phyloP scores from a whole-genome alignment of 495 filamentous ascomycete species.

The Cryomyces minteri region DNA sequence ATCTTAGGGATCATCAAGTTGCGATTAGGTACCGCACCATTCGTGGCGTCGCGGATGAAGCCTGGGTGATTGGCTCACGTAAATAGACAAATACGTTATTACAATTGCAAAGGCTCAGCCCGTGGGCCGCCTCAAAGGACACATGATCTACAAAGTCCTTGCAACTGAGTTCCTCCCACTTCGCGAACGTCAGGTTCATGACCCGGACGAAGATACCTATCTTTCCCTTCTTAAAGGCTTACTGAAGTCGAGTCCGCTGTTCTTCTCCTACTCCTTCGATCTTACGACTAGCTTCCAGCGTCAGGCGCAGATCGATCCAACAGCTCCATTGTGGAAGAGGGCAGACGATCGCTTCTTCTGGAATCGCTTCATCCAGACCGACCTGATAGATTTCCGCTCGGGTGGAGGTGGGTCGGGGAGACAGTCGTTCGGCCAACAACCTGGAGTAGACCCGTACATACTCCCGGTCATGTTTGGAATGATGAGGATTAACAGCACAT shows the following conservation, averaged over 20 bases:
- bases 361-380: conserved; percentile 83
- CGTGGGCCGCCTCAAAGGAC: conserved; percentile 75
- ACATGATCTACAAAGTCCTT: conserved; percentile 83
- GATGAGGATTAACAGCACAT: conserved; percentile 67
- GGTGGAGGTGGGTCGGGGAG: conserved; percentile 17
- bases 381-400: conserved; percentile 70
- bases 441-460: conserved; percentile 78
- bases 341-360: conserved; percentile 98
- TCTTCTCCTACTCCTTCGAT: conserved; percentile 93
- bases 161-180: conserved; percentile 87
- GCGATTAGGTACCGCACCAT: conserved; percentile 50
- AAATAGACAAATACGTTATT: conserved; percentile 84
- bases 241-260: conserved; percentile 75
- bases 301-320: conserved; percentile 51
- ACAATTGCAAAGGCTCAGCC: conserved; percentile 88
- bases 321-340: conserved; percentile 67
- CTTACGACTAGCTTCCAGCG: conserved; percentile 90
- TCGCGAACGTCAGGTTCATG: conserved; percentile 77
- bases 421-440: conserved; percentile 40
- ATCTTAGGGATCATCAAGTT: conserved; percentile 84
- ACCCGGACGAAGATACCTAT: conserved; percentile 85
- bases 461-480: conserved; percentile 89
- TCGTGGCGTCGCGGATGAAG: too few relatives aligned
- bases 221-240: conserved; percentile 57
- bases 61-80: too few relatives aligned